Evolutionary conservation across 2,329 filamentous ascomycete genomes (phyloP).

Genomic region (Ascochyta clinopodiicola): DNA sequence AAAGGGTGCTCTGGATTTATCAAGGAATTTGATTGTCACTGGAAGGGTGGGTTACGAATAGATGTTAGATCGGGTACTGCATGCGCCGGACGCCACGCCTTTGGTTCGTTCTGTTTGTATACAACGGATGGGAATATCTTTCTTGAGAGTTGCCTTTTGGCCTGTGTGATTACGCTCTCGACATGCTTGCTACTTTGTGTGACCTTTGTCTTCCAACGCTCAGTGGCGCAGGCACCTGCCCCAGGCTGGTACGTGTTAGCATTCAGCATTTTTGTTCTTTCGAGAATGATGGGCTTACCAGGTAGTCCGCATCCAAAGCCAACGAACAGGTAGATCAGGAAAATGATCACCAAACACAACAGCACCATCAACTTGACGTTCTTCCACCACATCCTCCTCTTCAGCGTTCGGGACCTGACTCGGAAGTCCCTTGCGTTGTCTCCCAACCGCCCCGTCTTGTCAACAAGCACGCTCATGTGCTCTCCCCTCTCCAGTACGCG

Average conservation of each 20-base stretch:
- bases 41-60: not conserved
- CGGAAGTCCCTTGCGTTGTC: constrained; percentile 90
- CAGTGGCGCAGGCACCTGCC: constrained; percentile 44
- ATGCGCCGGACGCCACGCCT: not conserved
- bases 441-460: constrained; percentile 93
- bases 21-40: not conserved
- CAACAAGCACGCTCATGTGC: constrained; percentile 89
- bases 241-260: constrained; percentile 43
- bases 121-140: not conserved
- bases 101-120: not conserved
- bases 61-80: not conserved
- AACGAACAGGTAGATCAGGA: constrained; percentile 73
- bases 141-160: not conserved
- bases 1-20: not conserved
- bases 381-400: constrained; percentile 99
- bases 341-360: constrained; percentile 72
- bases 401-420: constrained; percentile 82
- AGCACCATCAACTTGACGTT: constrained; percentile 94
- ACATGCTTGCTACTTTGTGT: not conserved
- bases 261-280: not conserved
- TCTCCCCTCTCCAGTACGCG: constrained; percentile 84
- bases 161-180: not conserved
- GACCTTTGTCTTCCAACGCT: not conserved
- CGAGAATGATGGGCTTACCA: constrained; percentile 38
- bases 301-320: constrained; percentile 76